Conservation (phyloP, 257 asterid species). For the Marsdenia floribunda region DNA sequence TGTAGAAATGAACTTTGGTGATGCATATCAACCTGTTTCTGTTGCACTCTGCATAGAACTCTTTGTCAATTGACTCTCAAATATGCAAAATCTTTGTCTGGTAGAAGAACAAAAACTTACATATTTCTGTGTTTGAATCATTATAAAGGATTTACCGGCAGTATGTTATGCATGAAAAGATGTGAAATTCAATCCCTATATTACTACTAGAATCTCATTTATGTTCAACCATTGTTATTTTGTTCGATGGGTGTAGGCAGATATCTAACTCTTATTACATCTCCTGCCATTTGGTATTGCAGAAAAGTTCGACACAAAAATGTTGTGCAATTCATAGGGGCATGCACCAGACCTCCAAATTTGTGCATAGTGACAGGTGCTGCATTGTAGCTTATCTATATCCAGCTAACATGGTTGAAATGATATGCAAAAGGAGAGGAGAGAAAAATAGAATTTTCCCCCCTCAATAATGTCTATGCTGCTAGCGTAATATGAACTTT, state of each 20-base stretch:
- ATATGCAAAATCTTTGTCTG: background rate
- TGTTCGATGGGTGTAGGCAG: background rate
- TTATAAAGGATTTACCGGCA: background rate
- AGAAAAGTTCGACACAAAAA: conserved; percentile 97
- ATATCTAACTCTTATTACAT: background rate
- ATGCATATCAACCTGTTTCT: background rate
- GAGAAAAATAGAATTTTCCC: background rate
- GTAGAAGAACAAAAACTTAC: background rate
- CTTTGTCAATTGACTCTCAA: background rate
- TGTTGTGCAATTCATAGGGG: conserved; percentile 96
- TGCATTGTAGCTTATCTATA: conserved; percentile 5
- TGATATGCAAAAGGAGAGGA: background rate
- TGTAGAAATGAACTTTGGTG: background rate
- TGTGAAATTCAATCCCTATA: background rate
- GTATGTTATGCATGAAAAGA: background rate
- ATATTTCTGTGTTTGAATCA: background rate
- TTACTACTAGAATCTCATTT: background rate
- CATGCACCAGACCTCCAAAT: conserved; percentile 88
- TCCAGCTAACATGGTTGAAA: background rate
- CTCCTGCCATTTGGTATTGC: conserved; percentile 34
- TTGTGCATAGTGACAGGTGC: conserved; percentile 95
- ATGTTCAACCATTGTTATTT: background rate
- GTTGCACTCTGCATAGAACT: background rate
- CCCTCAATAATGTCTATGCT: background rate
- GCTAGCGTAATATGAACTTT: conserved; percentile 13